phyloP scores from a whole-genome alignment of 495 filamentous ascomycete genomes.

The Tuber melanosporum region DNA sequence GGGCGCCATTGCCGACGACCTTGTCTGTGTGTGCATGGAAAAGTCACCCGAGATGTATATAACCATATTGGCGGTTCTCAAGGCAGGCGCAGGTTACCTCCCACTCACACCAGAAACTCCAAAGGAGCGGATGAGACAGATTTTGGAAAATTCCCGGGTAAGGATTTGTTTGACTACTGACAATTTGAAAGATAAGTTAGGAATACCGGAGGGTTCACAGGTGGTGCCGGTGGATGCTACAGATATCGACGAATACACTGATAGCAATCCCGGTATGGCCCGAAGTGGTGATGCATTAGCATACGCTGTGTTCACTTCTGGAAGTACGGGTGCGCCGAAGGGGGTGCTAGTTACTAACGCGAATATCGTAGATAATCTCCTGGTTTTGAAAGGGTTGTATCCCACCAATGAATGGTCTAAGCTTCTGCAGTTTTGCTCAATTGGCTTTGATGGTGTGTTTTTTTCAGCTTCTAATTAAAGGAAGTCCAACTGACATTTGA shows the following conservation, averaged over 20 bases:
- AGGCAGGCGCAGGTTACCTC: constrained; percentile 67
- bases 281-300: constrained; percentile 45
- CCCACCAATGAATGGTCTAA: constrained; percentile 47
- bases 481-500: constrained; percentile 5
- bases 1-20: constrained; percentile 48
- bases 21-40: constrained; percentile 64
- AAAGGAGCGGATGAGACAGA: constrained; percentile 48
- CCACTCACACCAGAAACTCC: constrained; percentile 63
- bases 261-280: constrained; percentile 41
- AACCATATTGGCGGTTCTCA: constrained; percentile 63
- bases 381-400: constrained; percentile 55
- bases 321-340: constrained; percentile 62
- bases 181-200: constrained; percentile 23
- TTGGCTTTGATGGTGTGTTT: constrained; percentile 58
- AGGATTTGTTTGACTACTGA: constrained; percentile 39
- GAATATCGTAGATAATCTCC: constrained; percentile 63
- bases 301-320: constrained; percentile 63
- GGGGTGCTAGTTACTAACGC: constrained; percentile 62
- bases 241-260: constrained; percentile 37
- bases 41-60: constrained; percentile 63
- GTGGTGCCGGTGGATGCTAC: constrained; percentile 43
- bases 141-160: constrained; percentile 52
- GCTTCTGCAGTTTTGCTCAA: constrained; percentile 65
- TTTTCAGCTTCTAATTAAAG: background rate
- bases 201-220: constrained; percentile 26